Conservation (phyloP, 257 asterid species). For the Gentiana dahurica region DNA sequence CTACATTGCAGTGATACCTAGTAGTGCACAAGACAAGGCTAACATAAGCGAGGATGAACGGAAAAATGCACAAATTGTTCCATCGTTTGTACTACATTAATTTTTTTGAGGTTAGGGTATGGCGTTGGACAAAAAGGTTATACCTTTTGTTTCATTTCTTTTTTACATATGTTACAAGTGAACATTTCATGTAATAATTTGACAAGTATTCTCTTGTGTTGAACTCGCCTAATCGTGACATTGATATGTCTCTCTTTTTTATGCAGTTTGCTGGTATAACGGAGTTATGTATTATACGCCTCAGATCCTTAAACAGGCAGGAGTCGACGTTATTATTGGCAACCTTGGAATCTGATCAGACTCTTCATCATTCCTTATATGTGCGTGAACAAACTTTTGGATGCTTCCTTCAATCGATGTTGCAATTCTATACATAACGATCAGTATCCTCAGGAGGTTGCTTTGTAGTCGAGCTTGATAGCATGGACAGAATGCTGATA, state of each 20-base stretch:
- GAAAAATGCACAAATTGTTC: no score
- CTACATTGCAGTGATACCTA: conserved; percentile 82
- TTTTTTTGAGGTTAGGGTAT: no score
- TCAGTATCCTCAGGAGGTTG: conserved; percentile 97
- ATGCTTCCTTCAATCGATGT: conserved; percentile 85
- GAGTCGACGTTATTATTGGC: conserved; percentile 71
- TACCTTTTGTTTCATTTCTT: neutral
- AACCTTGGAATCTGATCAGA: conserved; percentile 67
- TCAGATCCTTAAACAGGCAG: conserved; percentile 89
- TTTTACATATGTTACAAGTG: neutral
- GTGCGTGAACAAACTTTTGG: conserved; percentile 44
- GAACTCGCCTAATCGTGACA: neutral
- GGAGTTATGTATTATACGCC: conserved; percentile 95
- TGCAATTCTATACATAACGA: conserved; percentile 89
- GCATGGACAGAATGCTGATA: conserved; percentile 95
- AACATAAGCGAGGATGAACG: no score
- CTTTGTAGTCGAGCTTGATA: conserved; percentile 88
- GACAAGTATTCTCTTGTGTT: neutral
- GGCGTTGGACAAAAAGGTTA: no score
- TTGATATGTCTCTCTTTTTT: neutral
- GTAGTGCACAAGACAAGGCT: no score
- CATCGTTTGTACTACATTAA: no score
- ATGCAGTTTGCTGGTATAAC: conserved; percentile 83
- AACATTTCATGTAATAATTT: no score
- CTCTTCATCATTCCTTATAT: conserved; percentile 74